Evolutionary conservation across 192 early-diverging fungal genomes (phyloP), one percentile per base, ranked within the genome.

Genomic region (Coemansia sp.): DNA sequence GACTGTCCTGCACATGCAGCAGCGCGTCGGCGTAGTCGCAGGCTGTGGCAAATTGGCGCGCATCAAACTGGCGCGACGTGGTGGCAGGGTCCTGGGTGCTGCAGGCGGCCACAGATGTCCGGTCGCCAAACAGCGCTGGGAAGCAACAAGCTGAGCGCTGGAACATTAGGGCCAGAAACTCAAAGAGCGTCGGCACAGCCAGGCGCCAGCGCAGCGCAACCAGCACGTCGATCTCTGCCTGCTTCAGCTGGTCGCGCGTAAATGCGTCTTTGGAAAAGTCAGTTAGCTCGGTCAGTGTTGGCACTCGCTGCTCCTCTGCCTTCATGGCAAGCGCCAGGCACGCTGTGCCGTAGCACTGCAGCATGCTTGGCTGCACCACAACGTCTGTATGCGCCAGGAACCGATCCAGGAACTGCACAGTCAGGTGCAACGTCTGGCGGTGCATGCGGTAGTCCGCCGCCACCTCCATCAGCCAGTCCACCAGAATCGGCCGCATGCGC

Each of bases 381-480:
- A 66, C 37, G 25, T 50, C 23, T 6, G 71, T 71, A 64, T 60
- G 25, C 3, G 62, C 59, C 20, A 83, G 52, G 44, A 81, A 80
- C 23, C 78, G 77, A 54, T 83, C 82, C 34, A 83, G 48, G 22
- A 65, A 74, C 65, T 80, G 74, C 14, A 83, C 71, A 0, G 78
- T 64, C 66, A 81, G 46, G 47, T 83, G 78, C 17, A 83, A 60
- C 19, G 82, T 83, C 59, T 80, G 64, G 12, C 82, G 58, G 58
- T 83, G 74, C 65, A 79, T 68, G 56, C 74, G 72, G 60, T 76
- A 80, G 64, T 84, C 80, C 8, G 80, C 68, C 2, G 70, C 75
- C 5, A 82, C 80, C 64, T 84, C 83, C 62, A 79, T 66, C 47
- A 84, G 72, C 83, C 83, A 84, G 62, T 84, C 83, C 3, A 84